A percentile compares a stretch with the other conserved stretches of the same genome.
Conservation (phyloP, 495 filamentous ascomycete species). For the Trichoderma erinaceum region DNA sequence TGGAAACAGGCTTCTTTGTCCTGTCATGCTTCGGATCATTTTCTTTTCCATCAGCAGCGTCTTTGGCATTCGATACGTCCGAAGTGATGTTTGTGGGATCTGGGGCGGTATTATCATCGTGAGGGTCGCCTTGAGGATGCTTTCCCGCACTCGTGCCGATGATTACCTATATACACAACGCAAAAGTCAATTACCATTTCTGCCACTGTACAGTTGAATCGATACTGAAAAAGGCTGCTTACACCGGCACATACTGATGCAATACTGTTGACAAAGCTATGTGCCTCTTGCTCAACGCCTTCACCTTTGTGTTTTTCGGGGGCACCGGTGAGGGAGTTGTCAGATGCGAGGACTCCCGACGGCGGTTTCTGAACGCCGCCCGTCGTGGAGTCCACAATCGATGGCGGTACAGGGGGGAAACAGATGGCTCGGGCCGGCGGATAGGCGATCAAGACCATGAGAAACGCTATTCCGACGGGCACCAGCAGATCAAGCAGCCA, state of each 20-base stretch:
- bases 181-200: not conserved
- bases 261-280: conserved; percentile 71
- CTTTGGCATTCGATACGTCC: conserved; percentile 53
- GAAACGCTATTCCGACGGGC: conserved; percentile 47
- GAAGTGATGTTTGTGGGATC: conserved; percentile 55
- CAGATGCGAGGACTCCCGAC: conserved; percentile 64
- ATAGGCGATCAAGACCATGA: conserved; percentile 62
- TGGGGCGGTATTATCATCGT: conserved; percentile 45
- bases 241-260: conserved; percentile 40
- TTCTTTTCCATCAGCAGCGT: conserved; percentile 42
- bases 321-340: conserved; percentile 73
- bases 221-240: not conserved
- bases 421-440: conserved; percentile 56
- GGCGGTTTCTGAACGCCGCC: conserved; percentile 64
- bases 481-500: conserved; percentile 75
- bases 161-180: conserved; percentile 38
- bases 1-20: conserved; percentile 77
- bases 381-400: conserved; percentile 54
- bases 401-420: conserved; percentile 70
- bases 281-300: conserved; percentile 79
- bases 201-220: not conserved
- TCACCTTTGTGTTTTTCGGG: conserved; percentile 82
- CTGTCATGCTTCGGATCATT: conserved; percentile 58
- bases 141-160: conserved; percentile 72
- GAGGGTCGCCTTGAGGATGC: conserved; percentile 48